Evolutionary conservation across 2,329 filamentous ascomycete species (phyloP), one percentile per base, ranked within the genome.

Genomic region (Botrytis galanthina): DNA sequence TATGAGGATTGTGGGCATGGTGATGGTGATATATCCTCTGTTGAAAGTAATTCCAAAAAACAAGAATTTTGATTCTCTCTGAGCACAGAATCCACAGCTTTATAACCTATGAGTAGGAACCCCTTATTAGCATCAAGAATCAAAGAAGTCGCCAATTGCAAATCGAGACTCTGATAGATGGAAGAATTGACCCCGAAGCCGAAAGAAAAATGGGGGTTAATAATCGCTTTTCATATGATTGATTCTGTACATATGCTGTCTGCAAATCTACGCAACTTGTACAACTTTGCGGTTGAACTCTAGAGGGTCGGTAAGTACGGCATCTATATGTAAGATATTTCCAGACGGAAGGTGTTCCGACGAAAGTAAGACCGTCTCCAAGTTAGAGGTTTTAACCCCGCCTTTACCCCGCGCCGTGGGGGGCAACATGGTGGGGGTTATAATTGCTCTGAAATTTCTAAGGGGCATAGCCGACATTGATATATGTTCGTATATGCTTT

Each of bases 1-100:
- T 77, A 91, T 89, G 79, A 91, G 86, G 59, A 91, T 85, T 74
- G 85, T 75, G 29, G 77, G 75, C 75, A 77, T 78, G 12, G 12
- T 60, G 37, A 12, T 9, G 12, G 4, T 9, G 51, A 18, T 29
- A 3, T 57, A 18, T 9, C 18, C 14, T 29, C 14, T 29, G n/a
- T 57, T 29, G 14, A 18, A 29, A 16, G 14, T 18, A 57, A 18
- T 29, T 4, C 6, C 6, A 32, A 32, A 57, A 18, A 29, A 18
- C 14, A 18, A 29, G 3, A 18, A 18, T 29, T 32, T 29, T 4
- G 9, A 3, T 29, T 18, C n/a, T 57, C 9, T 29, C n/a, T 4
- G n/a, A 18, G 16, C n/a, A 18, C 5, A 57, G 14, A 57, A 29
- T 9, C 14, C 51, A 29, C 51, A 57, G n/a, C n/a, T 29, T 32